Evolutionary conservation across 495 filamentous ascomycete genomes (phyloP).

Genomic region (Venustampulla echinocandica): DNA sequence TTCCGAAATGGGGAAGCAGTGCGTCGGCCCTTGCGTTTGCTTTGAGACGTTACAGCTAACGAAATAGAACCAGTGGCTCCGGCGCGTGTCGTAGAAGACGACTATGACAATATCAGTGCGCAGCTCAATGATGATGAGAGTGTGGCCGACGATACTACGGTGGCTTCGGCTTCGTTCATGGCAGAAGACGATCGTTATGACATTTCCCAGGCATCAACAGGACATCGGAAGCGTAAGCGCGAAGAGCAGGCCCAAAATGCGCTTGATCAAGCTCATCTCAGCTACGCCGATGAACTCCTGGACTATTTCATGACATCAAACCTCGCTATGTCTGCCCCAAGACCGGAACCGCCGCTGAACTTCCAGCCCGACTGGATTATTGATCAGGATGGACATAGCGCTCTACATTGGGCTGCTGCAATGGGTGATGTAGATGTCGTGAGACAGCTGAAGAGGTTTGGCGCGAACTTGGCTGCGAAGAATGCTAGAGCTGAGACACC

Average conservation of each 20-base stretch:
- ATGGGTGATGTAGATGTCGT: conserved; percentile 95
- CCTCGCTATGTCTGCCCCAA: conserved; percentile 53
- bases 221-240: conserved; percentile 72
- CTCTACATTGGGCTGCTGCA: conserved; percentile 93
- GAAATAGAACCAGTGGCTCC: conserved; percentile 24
- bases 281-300: conserved; percentile 83
- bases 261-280: conserved; percentile 71
- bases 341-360: conserved; percentile 68
- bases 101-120: conserved; percentile 38
- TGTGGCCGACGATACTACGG: conserved; percentile 61
- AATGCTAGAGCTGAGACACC: conserved; percentile 85
- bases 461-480: conserved; percentile 55
- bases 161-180: conserved; percentile 73
- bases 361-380: conserved; percentile 84
- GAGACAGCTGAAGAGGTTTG: conserved; percentile 67
- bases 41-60: conserved; percentile 21
- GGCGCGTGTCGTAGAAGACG: conserved; percentile 31
- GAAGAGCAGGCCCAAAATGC: conserved; percentile 54
- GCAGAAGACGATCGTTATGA: conserved; percentile 70
- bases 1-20: conserved; percentile 41
- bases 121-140: conserved; percentile 74
- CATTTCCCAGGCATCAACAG: conserved; percentile 42
- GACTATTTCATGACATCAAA: conserved; percentile 89
- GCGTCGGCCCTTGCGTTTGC: conserved; percentile 20
- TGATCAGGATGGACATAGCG: conserved; percentile 80